Base-by-base conservation (phyloP, 352 stramenopile species). In the Phytopythium mirpurense region DNA sequence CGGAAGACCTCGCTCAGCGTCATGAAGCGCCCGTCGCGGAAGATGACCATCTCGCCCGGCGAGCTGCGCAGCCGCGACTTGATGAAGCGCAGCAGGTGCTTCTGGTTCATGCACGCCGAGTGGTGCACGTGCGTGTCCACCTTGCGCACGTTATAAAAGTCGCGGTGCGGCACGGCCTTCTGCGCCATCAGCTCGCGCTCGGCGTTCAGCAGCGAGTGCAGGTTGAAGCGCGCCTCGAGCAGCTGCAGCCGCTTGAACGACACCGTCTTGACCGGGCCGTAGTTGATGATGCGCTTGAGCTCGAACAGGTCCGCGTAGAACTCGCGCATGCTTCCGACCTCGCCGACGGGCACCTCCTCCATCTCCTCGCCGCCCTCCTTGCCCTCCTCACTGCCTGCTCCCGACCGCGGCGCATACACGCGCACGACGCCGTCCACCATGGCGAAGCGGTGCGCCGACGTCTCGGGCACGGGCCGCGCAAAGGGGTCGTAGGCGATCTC, bases 61-160 rank as follows among this genome's bases (percentile, higher is more conserved):
- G 69, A 83, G 56, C 81, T 90, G 16, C 77, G 76, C 57, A 93
- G 57, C 2, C 76, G 63, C 44, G 78, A 93, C 60, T 95, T 93
- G 63, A 96, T 96, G 53, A 98, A 94, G 15, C 92, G 83, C 56
- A 98, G 69, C 58, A 98, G 54, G 65, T 98, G 92, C 65, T 98
- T 98, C 63, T 97, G 88, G 68, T 97, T 98, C 93, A 98, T 98
- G 65, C 92, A 97, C 21, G 93, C 93, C 52, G 83, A 96, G 63
- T 98, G 90, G 68, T 99, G 97, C 55, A 99, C 97, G 65, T 99
- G 97, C 62, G 97, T 99, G 60, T 99, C 97, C 11, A 99, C 94
- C 69, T 99, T 98, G 24, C 96, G 80, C 14, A 98, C 93, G 55
- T 98, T 97, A 76, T 99, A 99, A 63, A 99, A 99, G 62, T 99